Percentiles rank a stretch among this genome's conserved stretches.
phyloP scores from a whole-genome alignment of 129 eudicot genomes.

The Chrysanthemum seticuspe region DNA sequence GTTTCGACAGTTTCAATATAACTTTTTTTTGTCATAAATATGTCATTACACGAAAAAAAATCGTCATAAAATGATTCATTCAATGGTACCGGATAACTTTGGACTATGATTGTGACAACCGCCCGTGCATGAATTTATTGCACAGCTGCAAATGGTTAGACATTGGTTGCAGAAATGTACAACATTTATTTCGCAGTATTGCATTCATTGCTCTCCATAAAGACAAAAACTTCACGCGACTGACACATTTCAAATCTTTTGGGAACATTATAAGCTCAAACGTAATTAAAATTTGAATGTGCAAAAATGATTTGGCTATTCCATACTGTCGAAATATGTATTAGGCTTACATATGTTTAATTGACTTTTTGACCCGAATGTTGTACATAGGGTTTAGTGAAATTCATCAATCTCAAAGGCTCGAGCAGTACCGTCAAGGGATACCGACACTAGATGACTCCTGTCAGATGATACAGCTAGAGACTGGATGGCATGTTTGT shows the following conservation, averaged over 20 bases:
- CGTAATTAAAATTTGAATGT: background rate
- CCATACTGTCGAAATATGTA: conserved; percentile 2
- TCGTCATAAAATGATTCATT: too few relatives aligned
- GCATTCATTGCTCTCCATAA: conserved; percentile 18
- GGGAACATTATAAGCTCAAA: background rate
- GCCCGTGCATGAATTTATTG: background rate
- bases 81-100: background rate
- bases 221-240: conserved; percentile 23
- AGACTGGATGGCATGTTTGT: conserved; percentile 68
- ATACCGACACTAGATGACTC: conserved; percentile 15
- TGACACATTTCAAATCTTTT: conserved; percentile 19
- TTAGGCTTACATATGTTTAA: background rate
- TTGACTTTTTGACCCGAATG: conserved; percentile 2
- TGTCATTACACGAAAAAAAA: too few relatives aligned
- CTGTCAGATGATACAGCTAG: conserved; percentile 48
- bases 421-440: conserved; percentile 27
- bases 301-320: background rate
- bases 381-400: background rate
- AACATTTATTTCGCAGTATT: conserved; percentile 1
- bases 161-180: conserved; percentile 5
- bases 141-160: background rate
- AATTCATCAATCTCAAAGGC: conserved; percentile 28
- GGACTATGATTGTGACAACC: background rate
- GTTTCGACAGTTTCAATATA: too few relatives aligned
- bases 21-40: too few relatives aligned